Conservation (phyloP, 768 basidiomycete genomes). For the Peribolospora baueri region DNA sequence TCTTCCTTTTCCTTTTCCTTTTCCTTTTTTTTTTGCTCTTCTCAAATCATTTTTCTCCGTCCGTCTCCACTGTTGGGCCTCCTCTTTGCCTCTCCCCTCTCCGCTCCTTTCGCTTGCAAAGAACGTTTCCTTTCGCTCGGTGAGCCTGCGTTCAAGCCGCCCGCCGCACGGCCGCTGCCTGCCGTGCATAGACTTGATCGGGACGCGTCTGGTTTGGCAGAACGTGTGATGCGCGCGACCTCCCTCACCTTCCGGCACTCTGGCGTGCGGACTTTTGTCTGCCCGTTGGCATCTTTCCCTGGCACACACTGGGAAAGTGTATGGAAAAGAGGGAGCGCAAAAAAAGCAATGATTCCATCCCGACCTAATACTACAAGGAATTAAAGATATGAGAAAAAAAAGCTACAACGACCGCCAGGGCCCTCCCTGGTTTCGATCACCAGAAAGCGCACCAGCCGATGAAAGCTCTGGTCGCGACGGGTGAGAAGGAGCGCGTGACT, state of each 20-base stretch:
- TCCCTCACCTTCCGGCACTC: too few relatives aligned
- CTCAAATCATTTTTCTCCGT: background rate
- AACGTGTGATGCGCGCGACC: too few relatives aligned
- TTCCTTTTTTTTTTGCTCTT: background rate
- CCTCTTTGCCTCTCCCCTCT: background rate
- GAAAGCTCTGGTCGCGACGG: conserved; percentile 6
- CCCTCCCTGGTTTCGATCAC: conserved; percentile 10
- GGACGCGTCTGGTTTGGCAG: too few relatives aligned
- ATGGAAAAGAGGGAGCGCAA: background rate
- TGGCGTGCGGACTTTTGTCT: background rate
- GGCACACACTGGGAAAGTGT: background rate
- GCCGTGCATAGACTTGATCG: too few relatives aligned
- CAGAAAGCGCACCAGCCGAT: conserved; percentile 25
- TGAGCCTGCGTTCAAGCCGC: background rate
- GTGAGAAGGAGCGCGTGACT: background rate
- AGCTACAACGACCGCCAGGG: background rate
- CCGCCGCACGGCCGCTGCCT: background rate
- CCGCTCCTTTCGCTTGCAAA: background rate
- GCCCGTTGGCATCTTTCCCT: background rate
- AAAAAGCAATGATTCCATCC: background rate
- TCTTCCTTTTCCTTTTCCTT: background rate
- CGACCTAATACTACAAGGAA: background rate
- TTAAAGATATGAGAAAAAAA: background rate
- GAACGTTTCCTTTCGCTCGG: background rate
- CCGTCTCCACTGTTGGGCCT: background rate